These are phyloP conservation scores for Corinectria fuckeliana DNA, from an alignment of 2,329 filamentous ascomycete species.

Conservation along the genomic window DNA sequence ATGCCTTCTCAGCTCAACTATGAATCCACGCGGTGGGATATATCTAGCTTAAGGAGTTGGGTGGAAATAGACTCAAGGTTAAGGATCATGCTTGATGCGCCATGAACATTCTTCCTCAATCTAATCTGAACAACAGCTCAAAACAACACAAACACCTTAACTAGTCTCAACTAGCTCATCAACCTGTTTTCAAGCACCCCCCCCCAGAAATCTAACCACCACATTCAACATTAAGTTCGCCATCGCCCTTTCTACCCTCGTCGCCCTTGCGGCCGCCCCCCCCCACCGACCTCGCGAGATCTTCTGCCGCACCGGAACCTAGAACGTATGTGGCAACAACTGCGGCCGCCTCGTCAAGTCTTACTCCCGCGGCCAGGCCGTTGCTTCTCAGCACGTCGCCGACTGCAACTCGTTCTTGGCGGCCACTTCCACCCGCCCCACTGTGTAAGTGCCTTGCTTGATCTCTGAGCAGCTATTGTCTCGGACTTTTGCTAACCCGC, in stretches of 20 bases:
- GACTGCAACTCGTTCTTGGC: neutral
- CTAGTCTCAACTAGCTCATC: neutral
- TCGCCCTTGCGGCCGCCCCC: neutral
- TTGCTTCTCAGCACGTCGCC: neutral
- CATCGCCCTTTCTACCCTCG: neutral
- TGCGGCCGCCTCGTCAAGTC: neutral
- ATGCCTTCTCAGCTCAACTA: too few relatives aligned
- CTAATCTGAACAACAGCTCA: neutral
- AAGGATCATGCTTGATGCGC: too few relatives aligned
- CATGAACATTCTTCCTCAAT: neutral
- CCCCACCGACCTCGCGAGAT: neutral
- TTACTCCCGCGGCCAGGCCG: neutral
- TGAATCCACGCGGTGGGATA: too few relatives aligned
- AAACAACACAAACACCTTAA: neutral
- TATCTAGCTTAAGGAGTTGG: too few relatives aligned
- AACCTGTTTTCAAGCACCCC: neutral
- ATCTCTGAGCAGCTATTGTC: too few relatives aligned
- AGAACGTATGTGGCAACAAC: neutral
- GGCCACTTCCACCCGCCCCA: neutral
- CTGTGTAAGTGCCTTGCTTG: neutral
- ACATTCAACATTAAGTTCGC: conserved; percentile 1
- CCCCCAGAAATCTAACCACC: too few relatives aligned
- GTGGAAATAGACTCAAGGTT: too few relatives aligned
- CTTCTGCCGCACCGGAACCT: neutral
- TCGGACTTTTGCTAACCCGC: neutral